Base-by-base conservation (phyloP, 2,329 filamentous ascomycete species). In the Aphanocladium album region DNA sequence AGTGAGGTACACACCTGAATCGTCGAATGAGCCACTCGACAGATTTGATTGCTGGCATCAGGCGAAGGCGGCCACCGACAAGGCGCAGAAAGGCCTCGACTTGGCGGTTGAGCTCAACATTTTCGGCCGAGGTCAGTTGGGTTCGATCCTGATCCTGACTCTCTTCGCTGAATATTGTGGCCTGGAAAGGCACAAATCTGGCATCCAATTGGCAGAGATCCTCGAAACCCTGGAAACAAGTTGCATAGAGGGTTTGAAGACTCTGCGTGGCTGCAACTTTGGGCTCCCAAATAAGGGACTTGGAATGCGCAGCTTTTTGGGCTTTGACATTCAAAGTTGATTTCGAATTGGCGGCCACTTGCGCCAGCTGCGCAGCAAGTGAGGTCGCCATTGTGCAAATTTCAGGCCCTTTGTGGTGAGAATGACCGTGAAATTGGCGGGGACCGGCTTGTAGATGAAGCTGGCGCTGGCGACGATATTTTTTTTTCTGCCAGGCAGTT, bases 21-120 rank as follows among this genome's bases (percentile, higher is more conserved):
- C 93, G 83, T 69, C 95, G 83, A 59, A 99, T 84, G 51, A 99
- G 82, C 95, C 95, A 99, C 78, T 99, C 96, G 41, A 98, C 81
- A 17, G 93, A 87, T 76, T 96, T 96, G 58, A 96, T 85, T 1
- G 91, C 91, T 45, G 95, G 93, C 77, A 89, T 92, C 35, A 99
- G 80, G 64, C 93, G 81, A 65, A 99, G 73, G 45, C 89, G 84
- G 27, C 87, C 86, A 23, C 90, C 89, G 12, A 89, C 86, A 16
- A 98, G 80, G 35, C 87, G 89, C 66, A 99, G 79, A 71, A 98
- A 99, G 16, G 85, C 83, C 67, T 96, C 89, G 60, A 98, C 77
- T 60, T 88, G 88, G 54, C 79, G 80, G 73, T 97, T 86, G 60
- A 99, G 79, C 70, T 92, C 89, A 66, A 85, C 82, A 76, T 97